Evolutionary conservation across 768 basidiomycete species (phyloP).

Genomic region (Mycena amicta): DNA sequence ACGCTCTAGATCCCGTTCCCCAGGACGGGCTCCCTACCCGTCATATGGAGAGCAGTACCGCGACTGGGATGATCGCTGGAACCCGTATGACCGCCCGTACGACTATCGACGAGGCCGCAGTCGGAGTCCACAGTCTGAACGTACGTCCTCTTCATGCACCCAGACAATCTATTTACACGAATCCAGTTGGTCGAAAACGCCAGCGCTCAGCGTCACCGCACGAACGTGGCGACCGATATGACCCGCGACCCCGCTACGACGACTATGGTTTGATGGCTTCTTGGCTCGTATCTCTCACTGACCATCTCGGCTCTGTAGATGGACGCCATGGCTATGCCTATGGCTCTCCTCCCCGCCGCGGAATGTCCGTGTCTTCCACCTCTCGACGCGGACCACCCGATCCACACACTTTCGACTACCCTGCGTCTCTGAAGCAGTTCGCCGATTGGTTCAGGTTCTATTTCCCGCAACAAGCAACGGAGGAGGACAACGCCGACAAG

Average conservation of each 20-base stretch:
- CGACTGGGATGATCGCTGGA: constrained; percentile 56
- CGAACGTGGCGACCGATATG: constrained; percentile 77
- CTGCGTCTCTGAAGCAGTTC: constrained; percentile 80
- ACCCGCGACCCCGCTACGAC: constrained; percentile 82
- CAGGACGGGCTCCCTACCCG: constrained; percentile 60
- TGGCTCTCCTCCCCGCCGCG: constrained; percentile 64
- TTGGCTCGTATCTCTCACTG: constrained; percentile 7
- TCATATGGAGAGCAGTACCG: constrained; percentile 65
- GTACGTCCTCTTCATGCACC: constrained; percentile 37
- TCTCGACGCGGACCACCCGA: constrained; percentile 70
- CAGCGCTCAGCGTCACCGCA: constrained; percentile 81
- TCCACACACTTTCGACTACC: constrained; percentile 81
- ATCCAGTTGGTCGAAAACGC: constrained; percentile 67
- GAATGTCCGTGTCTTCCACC: constrained; percentile 49
- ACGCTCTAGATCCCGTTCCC: constrained; percentile 84
- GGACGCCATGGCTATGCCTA: constrained; percentile 60
- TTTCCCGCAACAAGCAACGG: constrained; percentile 73
- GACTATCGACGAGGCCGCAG: constrained; percentile 79
- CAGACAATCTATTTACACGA: constrained; percentile 36
- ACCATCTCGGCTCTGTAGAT: constrained; percentile 42
- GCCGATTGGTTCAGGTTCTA: constrained; percentile 86
- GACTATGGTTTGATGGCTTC: constrained; percentile 68
- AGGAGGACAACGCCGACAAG: constrained; percentile 85
- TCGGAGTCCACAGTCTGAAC: constrained; percentile 72
- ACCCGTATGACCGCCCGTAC: constrained; percentile 64